phyloP scores from a whole-genome alignment of 306 rosid genomes.

The Cucurbita argyrosperma region DNA sequence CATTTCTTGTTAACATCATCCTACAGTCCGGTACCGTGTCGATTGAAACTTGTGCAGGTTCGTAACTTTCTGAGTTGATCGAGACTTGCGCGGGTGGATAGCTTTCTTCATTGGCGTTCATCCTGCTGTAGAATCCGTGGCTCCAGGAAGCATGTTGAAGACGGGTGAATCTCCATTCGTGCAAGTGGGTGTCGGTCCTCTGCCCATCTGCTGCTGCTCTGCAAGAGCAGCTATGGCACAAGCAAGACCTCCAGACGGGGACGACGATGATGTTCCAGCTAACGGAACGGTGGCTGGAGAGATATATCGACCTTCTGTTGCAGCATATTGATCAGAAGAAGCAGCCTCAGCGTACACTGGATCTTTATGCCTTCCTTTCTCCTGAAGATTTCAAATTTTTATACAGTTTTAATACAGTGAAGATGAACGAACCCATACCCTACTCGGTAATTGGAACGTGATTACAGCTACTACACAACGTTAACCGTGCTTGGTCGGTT shows the following conservation, averaged over 20 bases:
- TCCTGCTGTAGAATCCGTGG: conserved; percentile 38
- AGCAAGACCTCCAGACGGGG: conserved; percentile 88
- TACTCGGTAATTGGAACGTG: not conserved
- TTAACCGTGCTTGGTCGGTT: no score
- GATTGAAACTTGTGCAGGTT: conserved; percentile 25
- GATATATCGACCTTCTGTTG: conserved; percentile 23
- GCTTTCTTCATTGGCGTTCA: conserved; percentile 28
- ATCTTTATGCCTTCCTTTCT: conserved; percentile 55
- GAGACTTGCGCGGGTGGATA: conserved; percentile 22
- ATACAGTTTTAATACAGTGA: not conserved
- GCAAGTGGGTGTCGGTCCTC: conserved; percentile 36
- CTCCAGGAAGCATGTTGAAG: conserved; percentile 36
- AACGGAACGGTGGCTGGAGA: conserved; percentile 27
- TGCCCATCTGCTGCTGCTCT: conserved; percentile 73
- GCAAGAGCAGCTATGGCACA: conserved; percentile 97
- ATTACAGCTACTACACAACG: not conserved
- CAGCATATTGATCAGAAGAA: conserved; percentile 33
- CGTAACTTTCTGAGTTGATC: conserved; percentile 34
- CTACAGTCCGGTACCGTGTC: conserved; percentile 25
- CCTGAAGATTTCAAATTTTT: conserved; percentile 30
- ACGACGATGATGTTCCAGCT: conserved; percentile 48
- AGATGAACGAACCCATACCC: not conserved
- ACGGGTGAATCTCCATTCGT: conserved; percentile 26
- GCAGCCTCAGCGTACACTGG: conserved; percentile 24
- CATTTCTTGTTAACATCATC: conserved; percentile 21